Evolutionary conservation across 345 rosid species (phyloP).

Genomic region (Odontarrhena argentea): DNA sequence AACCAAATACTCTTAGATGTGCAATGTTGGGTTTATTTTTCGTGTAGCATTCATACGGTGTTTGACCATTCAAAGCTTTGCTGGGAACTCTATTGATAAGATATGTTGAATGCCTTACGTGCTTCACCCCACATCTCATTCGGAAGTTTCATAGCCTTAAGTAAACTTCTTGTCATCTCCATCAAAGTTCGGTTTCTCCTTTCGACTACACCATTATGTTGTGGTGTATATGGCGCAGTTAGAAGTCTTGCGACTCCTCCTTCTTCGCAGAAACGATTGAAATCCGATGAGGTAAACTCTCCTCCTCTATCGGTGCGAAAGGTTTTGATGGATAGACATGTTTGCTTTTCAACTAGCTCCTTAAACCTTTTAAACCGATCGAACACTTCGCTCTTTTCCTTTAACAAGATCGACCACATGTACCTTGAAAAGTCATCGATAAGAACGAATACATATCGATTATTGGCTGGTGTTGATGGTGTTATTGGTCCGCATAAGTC

Average conservation of each 20-base stretch:
- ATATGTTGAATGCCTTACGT: background rate
- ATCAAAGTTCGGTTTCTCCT: background rate
- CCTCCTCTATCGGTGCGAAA: constrained; percentile 8
- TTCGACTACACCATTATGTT: background rate
- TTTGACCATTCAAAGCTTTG: background rate
- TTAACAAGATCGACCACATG: background rate
- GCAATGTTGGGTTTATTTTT: background rate
- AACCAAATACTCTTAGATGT: background rate
- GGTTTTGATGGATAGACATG: background rate
- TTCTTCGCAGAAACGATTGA: background rate
- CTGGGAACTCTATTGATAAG: background rate
- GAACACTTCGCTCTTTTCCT: background rate
- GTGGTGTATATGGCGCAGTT: background rate
- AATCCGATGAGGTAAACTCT: background rate
- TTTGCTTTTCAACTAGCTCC: background rate
- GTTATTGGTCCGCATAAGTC: background rate
- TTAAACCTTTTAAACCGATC: background rate
- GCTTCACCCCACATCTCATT: constrained; percentile 12
- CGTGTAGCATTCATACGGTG: background rate
- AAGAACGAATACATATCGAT: background rate
- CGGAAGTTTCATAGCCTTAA: background rate
- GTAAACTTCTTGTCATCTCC: constrained; percentile 7
- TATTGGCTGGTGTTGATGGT: background rate
- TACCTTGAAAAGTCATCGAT: background rate
- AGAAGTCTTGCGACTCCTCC: background rate